phyloP scores from a whole-genome alignment of 2,329 filamentous ascomycete genomes.

The Pleoardoris graminearum region DNA sequence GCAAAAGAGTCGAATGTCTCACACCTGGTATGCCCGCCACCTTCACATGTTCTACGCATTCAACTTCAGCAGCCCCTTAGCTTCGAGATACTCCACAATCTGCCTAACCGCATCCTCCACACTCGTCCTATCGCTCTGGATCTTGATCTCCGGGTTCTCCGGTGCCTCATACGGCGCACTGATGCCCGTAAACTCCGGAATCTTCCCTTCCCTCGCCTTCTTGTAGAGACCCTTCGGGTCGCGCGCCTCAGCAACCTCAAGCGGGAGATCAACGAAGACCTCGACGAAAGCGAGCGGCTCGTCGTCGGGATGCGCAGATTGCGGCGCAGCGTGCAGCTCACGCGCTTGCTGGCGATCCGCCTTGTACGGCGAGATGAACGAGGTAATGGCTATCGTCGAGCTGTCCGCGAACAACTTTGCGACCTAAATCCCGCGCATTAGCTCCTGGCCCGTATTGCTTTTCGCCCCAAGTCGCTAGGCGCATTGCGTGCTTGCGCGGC shows the following conservation, averaged over 20 bases:
- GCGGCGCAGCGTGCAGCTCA: constrained; percentile 67
- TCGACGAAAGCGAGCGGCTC: constrained; percentile 84
- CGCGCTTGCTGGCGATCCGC: constrained; percentile 84
- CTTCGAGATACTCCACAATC: constrained; percentile 78
- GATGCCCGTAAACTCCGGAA: constrained; percentile 97
- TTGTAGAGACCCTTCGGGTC: constrained; percentile 98
- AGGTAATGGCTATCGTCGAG: constrained; percentile 84
- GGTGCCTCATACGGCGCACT: constrained; percentile 94
- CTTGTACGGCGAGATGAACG: constrained; percentile 94
- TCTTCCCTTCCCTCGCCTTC: constrained; percentile 90
- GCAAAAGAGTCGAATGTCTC: too few species aligned
- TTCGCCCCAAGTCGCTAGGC: constrained; percentile 7
- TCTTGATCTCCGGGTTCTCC: constrained; percentile 80
- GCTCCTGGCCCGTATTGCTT: constrained; percentile 1
- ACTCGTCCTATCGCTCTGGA: constrained; percentile 77
- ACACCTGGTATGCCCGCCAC: too few species aligned
- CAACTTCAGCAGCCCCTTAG: constrained; percentile 63
- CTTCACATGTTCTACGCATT: too few species aligned
- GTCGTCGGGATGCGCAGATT: constrained; percentile 58
- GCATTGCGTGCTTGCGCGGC: constrained; percentile 21
- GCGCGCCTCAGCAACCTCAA: constrained; percentile 89
- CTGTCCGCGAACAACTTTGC: constrained; percentile 95
- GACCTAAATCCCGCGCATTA: constrained; percentile 57
- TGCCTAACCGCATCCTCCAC: constrained; percentile 87
- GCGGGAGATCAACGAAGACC: constrained; percentile 87